Evolutionary conservation across 139 green algal species (phyloP), one percentile per base, ranked within the genome.

Genomic region (Pleodorina starrii): DNA sequence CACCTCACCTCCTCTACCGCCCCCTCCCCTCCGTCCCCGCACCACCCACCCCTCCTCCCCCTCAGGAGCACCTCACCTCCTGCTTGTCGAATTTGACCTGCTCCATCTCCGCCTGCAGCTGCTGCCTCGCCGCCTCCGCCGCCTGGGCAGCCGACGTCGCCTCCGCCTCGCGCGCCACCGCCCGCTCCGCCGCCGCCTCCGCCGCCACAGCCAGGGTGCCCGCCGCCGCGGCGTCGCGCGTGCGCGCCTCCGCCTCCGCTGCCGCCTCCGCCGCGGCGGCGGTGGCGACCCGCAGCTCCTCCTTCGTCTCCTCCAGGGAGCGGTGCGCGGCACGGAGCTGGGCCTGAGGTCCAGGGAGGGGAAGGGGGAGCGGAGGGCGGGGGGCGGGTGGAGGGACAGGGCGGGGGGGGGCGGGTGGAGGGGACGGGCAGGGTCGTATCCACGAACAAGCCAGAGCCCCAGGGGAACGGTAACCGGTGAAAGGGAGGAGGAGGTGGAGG

Each of bases 161-260:
- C 81, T 89, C 86, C 12, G 74, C 75, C 90, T 93, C 87, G 0
- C 86, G 44, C 2, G 74, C 90, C 1, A 46, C 25, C 10, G 91
- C 87, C 29, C 90, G 69, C 84, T 92, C 87, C 16, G 86, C 87
- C 2, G 87, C 83, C 81, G 86, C 66, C 90, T 92, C 84, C 42
- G 91, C 91, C 48, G 43, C 46, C n/a, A 87, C 93, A 23, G 91
- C 93, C 32, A 93, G 63, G 48, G 89, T 50, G 51, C 89, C 91
- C 0, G 91, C 89, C 14, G 60, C 74, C 5, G 83, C 63, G 17
- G 90, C 92, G 79, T 92, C 89, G 0, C 50, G 80, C 11, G 84
- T 93, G 35, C 89, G 87, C 5, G 89, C 93, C 10, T 81, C 78
- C 3, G 87, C 92, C 48, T 95, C 89, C 0, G 63, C 66, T 11